A percentile compares a stretch with the other conserved stretches of the same genome.
phyloP scores from a whole-genome alignment of 192 early-diverging fungal species.

The Phlyctochytrium planicorne region DNA sequence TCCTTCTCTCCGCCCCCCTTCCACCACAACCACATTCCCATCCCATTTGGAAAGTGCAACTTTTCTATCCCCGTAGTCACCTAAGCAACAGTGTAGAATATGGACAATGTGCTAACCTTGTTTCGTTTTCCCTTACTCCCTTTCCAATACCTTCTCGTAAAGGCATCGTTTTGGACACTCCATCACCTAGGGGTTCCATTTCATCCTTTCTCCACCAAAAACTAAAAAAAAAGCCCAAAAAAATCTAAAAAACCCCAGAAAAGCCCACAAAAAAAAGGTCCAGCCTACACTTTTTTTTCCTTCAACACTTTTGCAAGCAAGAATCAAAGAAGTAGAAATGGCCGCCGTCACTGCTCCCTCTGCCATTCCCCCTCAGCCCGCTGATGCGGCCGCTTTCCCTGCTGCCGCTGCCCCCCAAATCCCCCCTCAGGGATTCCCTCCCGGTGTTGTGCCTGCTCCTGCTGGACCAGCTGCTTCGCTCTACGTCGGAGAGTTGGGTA shows the following conservation, averaged over 20 bases:
- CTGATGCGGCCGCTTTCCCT: constrained; percentile 21
- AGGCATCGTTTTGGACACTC: neutral
- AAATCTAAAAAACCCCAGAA: constrained; percentile 7
- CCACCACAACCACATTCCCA: no score
- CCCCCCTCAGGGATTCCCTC: constrained; percentile 36
- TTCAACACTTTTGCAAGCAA: neutral
- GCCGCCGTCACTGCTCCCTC: constrained; percentile 40
- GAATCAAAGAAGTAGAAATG: constrained; percentile 21
- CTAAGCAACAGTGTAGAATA: no score
- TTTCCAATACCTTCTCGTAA: neutral
- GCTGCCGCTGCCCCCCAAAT: constrained; percentile 48
- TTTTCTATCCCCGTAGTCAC: no score
- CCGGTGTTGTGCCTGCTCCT: constrained; percentile 24
- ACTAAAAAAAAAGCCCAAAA: constrained; percentile 14
- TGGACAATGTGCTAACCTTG: no score
- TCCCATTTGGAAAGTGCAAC: no score
- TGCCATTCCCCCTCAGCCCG: constrained; percentile 31
- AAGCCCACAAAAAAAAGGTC: constrained; percentile 20
- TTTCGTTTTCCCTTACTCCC: neutral
- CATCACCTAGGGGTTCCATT: neutral
- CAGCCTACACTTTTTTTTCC: constrained; percentile 4
- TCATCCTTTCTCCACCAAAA: neutral
- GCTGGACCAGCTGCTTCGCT: constrained; percentile 49
- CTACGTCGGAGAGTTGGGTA: constrained; percentile 93
- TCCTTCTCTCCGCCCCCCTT: no score